Evolutionary conservation across 2,329 filamentous ascomycete species (phyloP).

Genomic region (Sclerotinia minor): DNA sequence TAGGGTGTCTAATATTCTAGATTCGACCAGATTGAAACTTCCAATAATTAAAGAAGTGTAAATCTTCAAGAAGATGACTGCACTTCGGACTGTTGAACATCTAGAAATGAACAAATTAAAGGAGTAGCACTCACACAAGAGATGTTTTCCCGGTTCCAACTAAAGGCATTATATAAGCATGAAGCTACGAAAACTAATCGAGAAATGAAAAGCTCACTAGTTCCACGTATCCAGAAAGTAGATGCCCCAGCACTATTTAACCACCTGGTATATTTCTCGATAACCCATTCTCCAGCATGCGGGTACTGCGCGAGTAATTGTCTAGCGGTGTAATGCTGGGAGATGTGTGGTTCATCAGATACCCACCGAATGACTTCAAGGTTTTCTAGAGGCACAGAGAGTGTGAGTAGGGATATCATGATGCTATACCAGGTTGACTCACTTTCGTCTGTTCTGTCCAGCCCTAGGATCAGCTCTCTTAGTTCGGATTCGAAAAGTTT

Average conservation of each 20-base stretch:
- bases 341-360: neutral
- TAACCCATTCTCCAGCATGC: slow-evolving; percentile 1
- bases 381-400: neutral
- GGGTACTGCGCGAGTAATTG: slow-evolving; percentile 4
- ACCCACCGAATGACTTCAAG: neutral
- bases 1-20: neutral
- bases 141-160: slow-evolving; percentile 5
- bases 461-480: neutral
- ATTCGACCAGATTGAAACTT: neutral
- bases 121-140: neutral
- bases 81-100: neutral
- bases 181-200: neutral
- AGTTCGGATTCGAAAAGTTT: neutral
- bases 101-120: neutral
- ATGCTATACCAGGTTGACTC: neutral
- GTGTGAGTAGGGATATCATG: neutral
- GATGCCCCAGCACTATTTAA: neutral
- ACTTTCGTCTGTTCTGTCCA: neutral
- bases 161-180: neutral
- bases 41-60: neutral
- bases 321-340: slow-evolving; percentile 12
- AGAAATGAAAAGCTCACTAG: neutral
- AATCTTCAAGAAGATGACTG: neutral
- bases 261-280: neutral
- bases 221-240: slow-evolving; percentile 2